Conservation (phyloP, 495 filamentous ascomycete genomes). For the Aeminium ludgeri region DNA sequence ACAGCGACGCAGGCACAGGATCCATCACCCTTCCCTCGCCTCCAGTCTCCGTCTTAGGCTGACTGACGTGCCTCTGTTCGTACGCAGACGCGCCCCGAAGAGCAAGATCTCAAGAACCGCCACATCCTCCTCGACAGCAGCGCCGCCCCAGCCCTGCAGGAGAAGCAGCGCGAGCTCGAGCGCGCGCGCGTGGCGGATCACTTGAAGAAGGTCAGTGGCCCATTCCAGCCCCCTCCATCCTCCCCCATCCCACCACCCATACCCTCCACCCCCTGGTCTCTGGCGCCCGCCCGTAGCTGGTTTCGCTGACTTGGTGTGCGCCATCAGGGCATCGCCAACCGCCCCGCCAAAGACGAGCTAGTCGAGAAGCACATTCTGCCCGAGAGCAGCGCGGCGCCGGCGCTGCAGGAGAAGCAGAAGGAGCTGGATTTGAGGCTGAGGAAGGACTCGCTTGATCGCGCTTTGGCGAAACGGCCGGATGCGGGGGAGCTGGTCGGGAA, state of each 20-base stretch:
- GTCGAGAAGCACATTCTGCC: slow-evolving; percentile 80
- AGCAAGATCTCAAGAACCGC: slow-evolving; percentile 59
- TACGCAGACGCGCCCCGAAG: slow-evolving; percentile 43
- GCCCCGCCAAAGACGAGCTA: slow-evolving; percentile 47
- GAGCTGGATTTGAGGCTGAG: slow-evolving; percentile 77
- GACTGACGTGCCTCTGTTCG: not conserved
- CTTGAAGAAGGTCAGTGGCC: slow-evolving; percentile 35
- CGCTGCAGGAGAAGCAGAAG: slow-evolving; percentile 56
- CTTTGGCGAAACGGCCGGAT: slow-evolving; percentile 55
- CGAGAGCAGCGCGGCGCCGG: slow-evolving; percentile 53
- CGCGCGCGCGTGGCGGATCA: slow-evolving; percentile 45
- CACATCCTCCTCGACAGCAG: slow-evolving; percentile 59
- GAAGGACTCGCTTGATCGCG: slow-evolving; percentile 66
- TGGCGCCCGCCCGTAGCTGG: too few species aligned
- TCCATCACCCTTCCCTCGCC: too few species aligned
- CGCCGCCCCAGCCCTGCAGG: slow-evolving; percentile 53
- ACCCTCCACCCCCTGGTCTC: too few species aligned
- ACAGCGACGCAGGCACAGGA: not conserved
- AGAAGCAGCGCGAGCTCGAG: slow-evolving; percentile 43
- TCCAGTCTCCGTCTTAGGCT: too few species aligned
- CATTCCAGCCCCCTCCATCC: not conserved
- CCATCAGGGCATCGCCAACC: slow-evolving; percentile 25
- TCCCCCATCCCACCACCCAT: too few species aligned
- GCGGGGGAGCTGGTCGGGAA: slow-evolving; percentile 59
- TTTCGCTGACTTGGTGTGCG: not conserved